Evolutionary conservation across 2,329 filamentous ascomycete genomes (phyloP).

Genomic region (Clonostachys solani): DNA sequence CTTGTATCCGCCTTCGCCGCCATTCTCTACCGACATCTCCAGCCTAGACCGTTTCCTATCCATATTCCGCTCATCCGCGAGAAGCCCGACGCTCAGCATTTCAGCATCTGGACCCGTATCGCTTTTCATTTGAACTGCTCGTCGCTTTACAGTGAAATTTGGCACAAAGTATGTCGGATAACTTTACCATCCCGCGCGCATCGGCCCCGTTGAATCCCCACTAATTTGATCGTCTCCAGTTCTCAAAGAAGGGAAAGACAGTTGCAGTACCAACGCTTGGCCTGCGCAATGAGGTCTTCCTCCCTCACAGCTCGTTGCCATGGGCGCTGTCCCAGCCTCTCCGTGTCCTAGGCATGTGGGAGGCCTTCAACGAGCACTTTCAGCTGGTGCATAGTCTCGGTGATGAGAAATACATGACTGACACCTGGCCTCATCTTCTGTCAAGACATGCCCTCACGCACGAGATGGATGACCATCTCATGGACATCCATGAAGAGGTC

Average conservation of each 20-base stretch:
- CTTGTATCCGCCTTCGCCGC: not conserved
- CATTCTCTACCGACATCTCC: not conserved
- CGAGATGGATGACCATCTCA: conserved; percentile 17
- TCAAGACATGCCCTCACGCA: conserved; percentile 21
- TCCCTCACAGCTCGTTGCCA: conserved; percentile 30
- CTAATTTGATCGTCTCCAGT: conserved; percentile 16
- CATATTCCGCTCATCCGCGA: not conserved
- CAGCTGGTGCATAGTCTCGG: conserved; percentile 31
- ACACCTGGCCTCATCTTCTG: conserved; percentile 26
- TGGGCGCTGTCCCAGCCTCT: conserved; percentile 35
- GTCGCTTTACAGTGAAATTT: conserved; percentile 19
- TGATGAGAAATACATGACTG: conserved; percentile 20
- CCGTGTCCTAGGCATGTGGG: conserved; percentile 19
- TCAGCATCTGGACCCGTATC: conserved; percentile 19
- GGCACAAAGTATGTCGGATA: conserved; percentile 14
- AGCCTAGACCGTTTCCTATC: not conserved
- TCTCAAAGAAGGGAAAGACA: conserved; percentile 31
- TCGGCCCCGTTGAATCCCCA: not conserved
- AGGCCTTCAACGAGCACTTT: conserved; percentile 31
- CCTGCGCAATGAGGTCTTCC: conserved; percentile 31
- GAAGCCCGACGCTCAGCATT: conserved; percentile 3
- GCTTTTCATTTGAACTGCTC: conserved; percentile 21
- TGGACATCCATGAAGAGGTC: conserved; percentile 25
- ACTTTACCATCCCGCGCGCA: not conserved
- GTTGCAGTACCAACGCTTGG: conserved; percentile 34